Base-by-base conservation (phyloP, 1,284 basidiomycete species). In the Ceratobasidium sp. region DNA sequence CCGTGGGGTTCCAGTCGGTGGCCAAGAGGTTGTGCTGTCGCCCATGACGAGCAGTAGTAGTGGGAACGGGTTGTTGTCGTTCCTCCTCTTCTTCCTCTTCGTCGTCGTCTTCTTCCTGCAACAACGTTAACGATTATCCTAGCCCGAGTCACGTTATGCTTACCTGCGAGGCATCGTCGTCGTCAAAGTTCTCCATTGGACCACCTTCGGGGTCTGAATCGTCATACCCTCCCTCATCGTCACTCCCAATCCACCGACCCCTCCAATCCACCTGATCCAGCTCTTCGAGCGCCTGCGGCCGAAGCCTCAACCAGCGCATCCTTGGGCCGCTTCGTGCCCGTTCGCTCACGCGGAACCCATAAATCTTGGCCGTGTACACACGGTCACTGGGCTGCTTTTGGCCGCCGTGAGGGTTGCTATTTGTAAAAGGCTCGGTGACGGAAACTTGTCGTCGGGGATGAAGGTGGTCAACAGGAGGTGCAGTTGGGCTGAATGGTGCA, bases 221-320 rank as follows among this genome's bases (percentile, higher is more conserved):
- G 21, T 90, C 88, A 66, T 90, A 91, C 63, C 90, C 88, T n/a
- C 76, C 78, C 14, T 75, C 76, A 16, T 63, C 77, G 38, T 75
- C 77, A 30, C 71, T 75, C 5, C 75, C 77, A 76, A 93, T 88
- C 92, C 92, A 96, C 67, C 91, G 83, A 11, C 94, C 94, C 75
- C 90, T 85, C 87, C 88, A 92, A 81, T 96, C 95, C 23, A 96
- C 93, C 77, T 86, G 82, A 76, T 96, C 92, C 76, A 98, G 81
- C 78, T 96, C 93, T 73, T 88, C 86, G 12, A 89, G 84, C 66
- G 84, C 87, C 78, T 91, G 88, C 18, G 96, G 96, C 73, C 96
- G 83, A 79, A 94, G 81, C 56, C 96, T 85, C 81, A 98, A 82
- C 96, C 96, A 99, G 77, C 91, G 90, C 96, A 99, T 98, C 74